phyloP scores from a whole-genome alignment of 352 stramenopile species.

The Globisporangium emineosum region DNA sequence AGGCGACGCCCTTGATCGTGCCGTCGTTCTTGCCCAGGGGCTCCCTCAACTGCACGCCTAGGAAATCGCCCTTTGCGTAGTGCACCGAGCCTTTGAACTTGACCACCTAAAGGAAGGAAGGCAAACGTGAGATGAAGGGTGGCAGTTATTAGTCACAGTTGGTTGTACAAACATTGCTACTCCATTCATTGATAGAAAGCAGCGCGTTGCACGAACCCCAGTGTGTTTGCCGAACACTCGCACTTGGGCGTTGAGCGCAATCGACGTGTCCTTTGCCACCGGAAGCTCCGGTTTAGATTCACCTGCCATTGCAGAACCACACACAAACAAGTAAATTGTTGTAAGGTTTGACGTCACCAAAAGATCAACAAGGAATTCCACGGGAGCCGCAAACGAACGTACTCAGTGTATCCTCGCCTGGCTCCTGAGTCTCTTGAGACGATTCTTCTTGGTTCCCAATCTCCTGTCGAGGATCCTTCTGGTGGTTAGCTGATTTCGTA shows the following conservation, averaged over 20 bases:
- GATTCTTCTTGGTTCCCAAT: background rate
- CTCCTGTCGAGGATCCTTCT: background rate
- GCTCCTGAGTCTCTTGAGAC: background rate
- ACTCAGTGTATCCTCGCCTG: background rate
- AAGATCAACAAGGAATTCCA: background rate
- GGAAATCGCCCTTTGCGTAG: conserved; percentile 70
- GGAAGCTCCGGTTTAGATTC: conserved; percentile 1
- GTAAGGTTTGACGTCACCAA: background rate
- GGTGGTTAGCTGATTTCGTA: background rate
- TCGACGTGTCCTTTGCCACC: background rate
- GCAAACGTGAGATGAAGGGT: background rate
- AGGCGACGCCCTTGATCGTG: conserved; percentile 57
- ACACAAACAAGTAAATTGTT: background rate
- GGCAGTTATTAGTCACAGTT: background rate
- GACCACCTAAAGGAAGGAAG: conserved; percentile 31
- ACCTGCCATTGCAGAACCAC: background rate
- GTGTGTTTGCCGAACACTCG: conserved; percentile 34
- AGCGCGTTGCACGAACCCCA: conserved; percentile 26
- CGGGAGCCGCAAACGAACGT: background rate
- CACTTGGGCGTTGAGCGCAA: conserved; percentile 31
- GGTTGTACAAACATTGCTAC: background rate
- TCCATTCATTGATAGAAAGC: background rate
- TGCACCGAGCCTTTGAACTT: conserved; percentile 63
- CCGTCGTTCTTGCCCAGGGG: conserved; percentile 72
- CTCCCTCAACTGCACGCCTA: conserved; percentile 57